Evolutionary conservation across 2,329 filamentous ascomycete species (phyloP).

Genomic region (Fusarium fracticaudum): DNA sequence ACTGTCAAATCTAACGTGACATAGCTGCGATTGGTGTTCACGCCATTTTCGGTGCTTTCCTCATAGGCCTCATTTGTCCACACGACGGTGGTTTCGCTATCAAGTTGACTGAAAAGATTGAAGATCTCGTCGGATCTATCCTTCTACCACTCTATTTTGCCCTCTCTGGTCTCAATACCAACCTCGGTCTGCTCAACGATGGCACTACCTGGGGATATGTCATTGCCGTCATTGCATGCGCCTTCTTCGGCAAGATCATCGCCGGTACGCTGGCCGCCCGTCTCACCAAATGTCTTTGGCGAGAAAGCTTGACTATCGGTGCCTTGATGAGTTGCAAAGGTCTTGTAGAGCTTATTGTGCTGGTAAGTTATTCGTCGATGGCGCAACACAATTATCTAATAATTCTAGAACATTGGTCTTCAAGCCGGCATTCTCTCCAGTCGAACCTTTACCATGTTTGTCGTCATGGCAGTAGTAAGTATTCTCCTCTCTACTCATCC

Average conservation of each 20-base stretch:
- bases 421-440: slow-evolving; percentile 83
- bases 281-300: slow-evolving; percentile 78
- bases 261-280: slow-evolving; percentile 84
- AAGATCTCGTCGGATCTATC: slow-evolving; percentile 85
- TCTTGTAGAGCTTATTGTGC: slow-evolving; percentile 91
- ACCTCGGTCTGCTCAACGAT: slow-evolving; percentile 83
- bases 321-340: slow-evolving; percentile 97
- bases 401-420: slow-evolving; percentile 72
- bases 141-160: slow-evolving; percentile 95
- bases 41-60: slow-evolving; percentile 92
- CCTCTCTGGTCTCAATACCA: slow-evolving; percentile 86
- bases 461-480: slow-evolving; percentile 82
- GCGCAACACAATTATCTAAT: not conserved
- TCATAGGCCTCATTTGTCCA: slow-evolving; percentile 88
- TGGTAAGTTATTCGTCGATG: slow-evolving; percentile 63
- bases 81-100: slow-evolving; percentile 92
- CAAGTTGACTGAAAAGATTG: slow-evolving; percentile 91
- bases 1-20: not conserved
- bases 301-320: slow-evolving; percentile 88
- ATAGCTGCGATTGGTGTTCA: slow-evolving; percentile 83
- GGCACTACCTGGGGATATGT: slow-evolving; percentile 93
- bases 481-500: not conserved
- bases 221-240: slow-evolving; percentile 80
- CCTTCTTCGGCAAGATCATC: slow-evolving; percentile 85
- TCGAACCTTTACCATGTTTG: slow-evolving; percentile 90